These are phyloP conservation scores for Cordia subcordata DNA, from an alignment of 257 asterid genomes.

Conservation along the genomic window DNA sequence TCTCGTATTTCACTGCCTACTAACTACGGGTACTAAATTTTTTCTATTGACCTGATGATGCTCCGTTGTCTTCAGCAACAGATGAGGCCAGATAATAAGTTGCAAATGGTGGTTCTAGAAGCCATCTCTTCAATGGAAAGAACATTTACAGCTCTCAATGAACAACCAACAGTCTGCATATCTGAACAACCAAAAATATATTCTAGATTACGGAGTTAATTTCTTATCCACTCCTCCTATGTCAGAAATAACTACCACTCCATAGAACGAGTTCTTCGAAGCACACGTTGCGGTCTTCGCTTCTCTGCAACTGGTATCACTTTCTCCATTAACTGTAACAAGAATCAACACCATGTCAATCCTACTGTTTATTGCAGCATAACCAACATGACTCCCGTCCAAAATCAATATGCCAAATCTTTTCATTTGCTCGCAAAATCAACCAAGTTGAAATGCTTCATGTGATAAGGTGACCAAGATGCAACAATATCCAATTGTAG, in stretches of 20 bases:
- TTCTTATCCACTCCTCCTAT: neutral
- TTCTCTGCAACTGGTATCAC: constrained; percentile 75
- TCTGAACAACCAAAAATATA: neutral
- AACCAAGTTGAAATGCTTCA: no score
- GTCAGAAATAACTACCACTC: constrained; percentile 1
- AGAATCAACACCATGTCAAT: constrained; percentile 2
- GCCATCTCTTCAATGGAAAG: no score
- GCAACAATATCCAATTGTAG: no score
- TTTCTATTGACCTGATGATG: neutral
- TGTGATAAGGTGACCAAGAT: no score
- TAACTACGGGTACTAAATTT: neutral
- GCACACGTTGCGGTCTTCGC: constrained; percentile 44
- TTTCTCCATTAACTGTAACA: constrained; percentile 67
- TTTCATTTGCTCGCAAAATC: no score
- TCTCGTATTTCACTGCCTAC: neutral
- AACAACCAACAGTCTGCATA: neutral
- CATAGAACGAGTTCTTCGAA: constrained; percentile 51
- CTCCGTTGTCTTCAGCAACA: neutral
- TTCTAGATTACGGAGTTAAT: neutral
- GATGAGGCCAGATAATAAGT: no score
- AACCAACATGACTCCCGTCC: neutral
- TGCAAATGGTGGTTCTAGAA: no score
- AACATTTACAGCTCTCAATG: no score
- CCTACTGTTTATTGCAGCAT: neutral
- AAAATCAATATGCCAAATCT: no score